Percentiles rank a stretch among this genome's conserved stretches.
phyloP scores from a whole-genome alignment of 768 basidiomycete species.

The Galerina marginata region DNA sequence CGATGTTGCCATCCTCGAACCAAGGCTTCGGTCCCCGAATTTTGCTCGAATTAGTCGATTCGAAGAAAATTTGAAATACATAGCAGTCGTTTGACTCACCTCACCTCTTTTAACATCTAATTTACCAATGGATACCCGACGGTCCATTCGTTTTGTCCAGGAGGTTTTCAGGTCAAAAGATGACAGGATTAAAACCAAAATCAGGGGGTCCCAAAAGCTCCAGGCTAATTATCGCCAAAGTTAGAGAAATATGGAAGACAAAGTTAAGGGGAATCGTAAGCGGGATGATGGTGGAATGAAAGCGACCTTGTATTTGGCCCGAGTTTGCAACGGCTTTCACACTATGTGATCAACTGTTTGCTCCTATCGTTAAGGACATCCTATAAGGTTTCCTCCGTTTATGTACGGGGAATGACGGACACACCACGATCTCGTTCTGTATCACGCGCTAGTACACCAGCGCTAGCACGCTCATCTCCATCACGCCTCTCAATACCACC shows the following conservation, averaged over 20 bases:
- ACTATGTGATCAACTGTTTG: no score
- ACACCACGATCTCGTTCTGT: constrained; percentile 37
- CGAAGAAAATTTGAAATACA: neutral
- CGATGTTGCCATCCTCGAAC: constrained; percentile 67
- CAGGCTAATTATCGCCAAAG: no score
- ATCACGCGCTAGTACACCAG: constrained; percentile 35
- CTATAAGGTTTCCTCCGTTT: neutral
- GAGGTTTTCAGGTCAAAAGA: neutral
- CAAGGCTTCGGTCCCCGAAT: constrained; percentile 43
- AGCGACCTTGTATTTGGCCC: neutral
- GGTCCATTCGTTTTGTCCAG: neutral
- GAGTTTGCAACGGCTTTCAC: no score
- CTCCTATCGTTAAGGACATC: no score
- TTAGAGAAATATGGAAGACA: no score
- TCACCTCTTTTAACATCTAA: constrained; percentile 21
- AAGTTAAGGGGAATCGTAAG: no score
- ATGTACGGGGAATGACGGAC: constrained; percentile 25
- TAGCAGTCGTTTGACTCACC: constrained; percentile 12
- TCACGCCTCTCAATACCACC: constrained; percentile 61
- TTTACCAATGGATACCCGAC: constrained; percentile 21
- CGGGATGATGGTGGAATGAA: no score
- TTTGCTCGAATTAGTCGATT: neutral
- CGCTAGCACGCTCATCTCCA: constrained; percentile 42
- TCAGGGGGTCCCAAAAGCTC: no score
- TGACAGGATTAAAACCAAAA: no score